Percentiles rank a stretch among this genome's conserved stretches.
Evolutionary conservation across 805 yeast genomes (phyloP).

Genomic region (Hagleromyces aurorensis): DNA sequence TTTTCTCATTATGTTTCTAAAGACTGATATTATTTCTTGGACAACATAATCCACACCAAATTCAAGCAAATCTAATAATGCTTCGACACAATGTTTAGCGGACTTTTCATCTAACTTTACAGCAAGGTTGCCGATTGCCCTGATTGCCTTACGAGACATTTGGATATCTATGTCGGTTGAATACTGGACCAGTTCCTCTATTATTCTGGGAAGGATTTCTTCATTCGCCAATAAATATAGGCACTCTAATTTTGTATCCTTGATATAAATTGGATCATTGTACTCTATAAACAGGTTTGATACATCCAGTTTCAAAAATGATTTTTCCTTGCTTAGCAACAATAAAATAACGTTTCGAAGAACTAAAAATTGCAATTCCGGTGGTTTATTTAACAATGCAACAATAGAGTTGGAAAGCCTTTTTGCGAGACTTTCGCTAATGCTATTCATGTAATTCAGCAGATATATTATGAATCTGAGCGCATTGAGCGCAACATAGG

Average conservation of each 20-base stretch:
- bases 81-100: conserved; percentile 55
- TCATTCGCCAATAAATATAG: conserved; percentile 71
- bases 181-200: conserved; percentile 74
- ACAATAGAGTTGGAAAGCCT: conserved; percentile 62
- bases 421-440: conserved; percentile 49
- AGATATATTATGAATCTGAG: conserved; percentile 64
- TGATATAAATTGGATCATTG: conserved; percentile 81
- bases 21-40: conserved; percentile 71
- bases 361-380: conserved; percentile 78
- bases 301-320: conserved; percentile 55
- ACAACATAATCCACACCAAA: conserved; percentile 66
- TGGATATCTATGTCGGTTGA: conserved; percentile 81
- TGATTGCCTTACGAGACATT: conserved; percentile 78
- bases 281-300: conserved; percentile 73
- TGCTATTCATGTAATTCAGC: conserved; percentile 57
- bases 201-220: conserved; percentile 48
- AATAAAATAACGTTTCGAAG: conserved; percentile 73
- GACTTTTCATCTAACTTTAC: conserved; percentile 54
- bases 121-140: conserved; percentile 87
- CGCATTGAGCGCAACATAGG: conserved; percentile 74
- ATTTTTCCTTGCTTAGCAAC: conserved; percentile 54
- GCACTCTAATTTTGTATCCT: conserved; percentile 84
- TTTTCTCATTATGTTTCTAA: conserved; percentile 67
- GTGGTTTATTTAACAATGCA: conserved; percentile 61
- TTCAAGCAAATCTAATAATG: conserved; percentile 49